Base-by-base conservation (phyloP, 2,329 filamentous ascomycete genomes). In the Alternaria sp. region DNA sequence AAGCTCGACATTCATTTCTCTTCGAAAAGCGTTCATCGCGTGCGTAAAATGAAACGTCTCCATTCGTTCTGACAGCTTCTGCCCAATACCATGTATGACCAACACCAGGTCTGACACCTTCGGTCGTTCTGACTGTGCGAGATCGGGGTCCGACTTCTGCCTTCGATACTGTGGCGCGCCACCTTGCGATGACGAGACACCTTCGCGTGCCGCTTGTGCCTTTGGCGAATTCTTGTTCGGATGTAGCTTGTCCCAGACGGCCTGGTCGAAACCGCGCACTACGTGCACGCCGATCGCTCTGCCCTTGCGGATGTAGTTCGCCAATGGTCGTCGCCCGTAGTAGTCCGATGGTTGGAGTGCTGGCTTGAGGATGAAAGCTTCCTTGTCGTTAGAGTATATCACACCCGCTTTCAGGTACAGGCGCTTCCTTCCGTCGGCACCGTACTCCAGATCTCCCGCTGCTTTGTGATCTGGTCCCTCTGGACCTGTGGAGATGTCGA, bases 11-110 rank as follows among this genome's bases (percentile, higher is more conserved):
- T 97, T 97, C 60, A 98, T 87, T 19, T 93, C 89, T 62, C 94
- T 87, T 12, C 96, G 89, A 70, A 99, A 96, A 0, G 90, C 88
- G 74, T 97, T 98, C 77, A 98, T 95, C 6, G 93, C 92, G 78
- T 98, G 95, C 0, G 96, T 99, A 73, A 99, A 99, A 78, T 98
- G 93, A 73, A 94, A 99, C 71, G 93, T 97, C 79, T 98, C 95
- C 64, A 98, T 93, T 12, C 94, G 87, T 77, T 99, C 93, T 0
- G 94, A 96, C 53, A 98, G 86, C 78, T 99, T 98, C 78, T 99
- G 96, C 0, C 96, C 96, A 67, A 99, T 98, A 2, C 96, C 96
- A 74, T 99, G 96, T 46, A 96, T 92, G 10, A 98, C 93, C 5
- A 99, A 85, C 2, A 98, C 88, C 8, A 99, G 84, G 74, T 99